Evolutionary conservation across 2,329 filamentous ascomycete species (phyloP), one percentile per base, ranked within the genome.

Genomic region (Sporothrix protearum): DNA sequence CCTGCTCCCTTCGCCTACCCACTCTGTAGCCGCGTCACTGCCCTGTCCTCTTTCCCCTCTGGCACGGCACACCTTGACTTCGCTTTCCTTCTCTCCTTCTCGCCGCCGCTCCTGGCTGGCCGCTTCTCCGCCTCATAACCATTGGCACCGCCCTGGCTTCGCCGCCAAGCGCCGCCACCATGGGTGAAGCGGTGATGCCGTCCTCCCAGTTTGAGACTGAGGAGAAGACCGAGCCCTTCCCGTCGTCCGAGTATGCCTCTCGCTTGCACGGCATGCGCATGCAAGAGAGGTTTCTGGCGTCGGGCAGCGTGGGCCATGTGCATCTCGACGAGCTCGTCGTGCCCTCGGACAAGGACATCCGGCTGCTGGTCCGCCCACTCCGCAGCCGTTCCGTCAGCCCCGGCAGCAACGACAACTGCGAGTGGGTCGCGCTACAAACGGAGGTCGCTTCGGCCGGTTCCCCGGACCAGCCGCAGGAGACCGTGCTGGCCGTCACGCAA

Each of bases 221-320:
- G 78, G 86, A 88, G 80, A 85, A 82, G 79, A 89, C 87, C 63
- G 86, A 88, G 79, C 85, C 86, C 10, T 87, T 88, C 75, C 86
- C 86, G 10, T 82, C 87, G 74, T 84, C 85, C 67, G 86, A 88
- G 78, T 83, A 88, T 74, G 83, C 86, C 68, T 79, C 83, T 33
- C 84, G 85, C 22, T 79, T 87, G 72, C 81, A 80, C 72, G 79
- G 77, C 75, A 80, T 86, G 70, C 80, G 82, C 63, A 81, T 84
- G 71, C 83, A 85, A 71, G 82, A 83, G 73, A 61, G 51, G 16
- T 77, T 82, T 73, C 78, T 79, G 63, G 77, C 81, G 64, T 75
- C 78, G 30, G 79, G 81, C 57, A 78, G 80, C 74, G 81, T 82
- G 73, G 81, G 82, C 74, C 80, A 81, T 33, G 82, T 88, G n/a